Conservation (phyloP, 2,329 filamentous ascomycete genomes). For the Elsinoe necatrix region DNA sequence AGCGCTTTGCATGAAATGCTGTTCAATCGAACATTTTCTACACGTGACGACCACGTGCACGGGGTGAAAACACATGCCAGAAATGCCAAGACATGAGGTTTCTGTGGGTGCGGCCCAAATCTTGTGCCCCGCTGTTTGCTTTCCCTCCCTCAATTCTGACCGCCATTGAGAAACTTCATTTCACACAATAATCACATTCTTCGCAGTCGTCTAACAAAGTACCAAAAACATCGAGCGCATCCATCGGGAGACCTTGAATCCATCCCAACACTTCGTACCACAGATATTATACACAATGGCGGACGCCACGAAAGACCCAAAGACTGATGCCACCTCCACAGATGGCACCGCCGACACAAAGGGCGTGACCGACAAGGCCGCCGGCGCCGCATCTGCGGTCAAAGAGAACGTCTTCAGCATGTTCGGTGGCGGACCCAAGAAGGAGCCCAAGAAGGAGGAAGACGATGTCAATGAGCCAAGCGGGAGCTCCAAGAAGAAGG, state of each 20-base stretch:
- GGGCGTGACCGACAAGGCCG: slow-evolving; percentile 30
- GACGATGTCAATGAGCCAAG: slow-evolving; percentile 75
- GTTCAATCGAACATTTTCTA: not conserved
- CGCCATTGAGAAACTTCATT: slow-evolving; percentile 5
- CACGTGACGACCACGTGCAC: not conserved
- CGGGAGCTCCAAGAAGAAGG: slow-evolving; percentile 69
- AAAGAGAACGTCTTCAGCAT: slow-evolving; percentile 78
- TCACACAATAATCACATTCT: not conserved
- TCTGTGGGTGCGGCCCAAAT: slow-evolving; percentile 1
- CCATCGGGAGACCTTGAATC: not conserved
- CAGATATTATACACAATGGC: slow-evolving; percentile 4
- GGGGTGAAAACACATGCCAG: not conserved
- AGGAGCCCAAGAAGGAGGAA: slow-evolving; percentile 76
- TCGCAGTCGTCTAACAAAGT: not conserved
- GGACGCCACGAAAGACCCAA: slow-evolving; percentile 15
- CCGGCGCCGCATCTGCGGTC: slow-evolving; percentile 33
- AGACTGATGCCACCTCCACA: slow-evolving; percentile 19
- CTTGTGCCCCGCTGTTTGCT: slow-evolving; percentile 9
- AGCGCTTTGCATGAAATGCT: not conserved
- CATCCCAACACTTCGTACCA: not conserved
- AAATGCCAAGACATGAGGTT: slow-evolving; percentile 11
- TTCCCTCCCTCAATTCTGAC: slow-evolving; percentile 7
- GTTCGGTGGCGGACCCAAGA: slow-evolving; percentile 97
- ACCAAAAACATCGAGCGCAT: not conserved
- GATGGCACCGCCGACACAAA: slow-evolving; percentile 33